These are phyloP conservation scores for Daldinia decipiens DNA, from an alignment of 495 filamentous ascomycete genomes.

Conservation along the genomic window DNA sequence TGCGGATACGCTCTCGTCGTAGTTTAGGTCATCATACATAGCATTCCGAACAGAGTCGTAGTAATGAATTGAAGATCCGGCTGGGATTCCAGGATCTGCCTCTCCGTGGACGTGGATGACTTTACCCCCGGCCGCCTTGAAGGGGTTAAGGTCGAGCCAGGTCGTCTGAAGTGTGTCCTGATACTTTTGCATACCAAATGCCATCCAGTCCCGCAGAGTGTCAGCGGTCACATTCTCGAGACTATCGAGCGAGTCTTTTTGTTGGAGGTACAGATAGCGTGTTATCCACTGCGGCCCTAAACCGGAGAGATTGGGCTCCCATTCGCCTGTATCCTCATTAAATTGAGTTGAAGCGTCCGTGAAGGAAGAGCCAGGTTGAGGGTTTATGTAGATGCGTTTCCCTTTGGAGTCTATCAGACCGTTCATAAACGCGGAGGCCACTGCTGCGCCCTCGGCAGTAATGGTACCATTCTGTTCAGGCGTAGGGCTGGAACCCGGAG, in stretches of 20 bases:
- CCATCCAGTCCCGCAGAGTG: slow-evolving; percentile 60
- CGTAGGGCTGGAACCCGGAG: slow-evolving; percentile 27
- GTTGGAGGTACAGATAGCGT: slow-evolving; percentile 47
- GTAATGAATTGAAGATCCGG: slow-evolving; percentile 60
- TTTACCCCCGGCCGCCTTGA: slow-evolving; percentile 60
- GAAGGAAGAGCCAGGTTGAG: slow-evolving; percentile 55
- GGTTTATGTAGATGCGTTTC: slow-evolving; percentile 58
- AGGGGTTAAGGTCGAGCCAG: slow-evolving; percentile 58
- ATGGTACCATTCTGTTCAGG: slow-evolving; percentile 61
- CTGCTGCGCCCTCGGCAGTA: slow-evolving; percentile 51
- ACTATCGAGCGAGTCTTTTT: slow-evolving; percentile 49
- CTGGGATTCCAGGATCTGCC: slow-evolving; percentile 59
- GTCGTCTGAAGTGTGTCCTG: slow-evolving; percentile 60
- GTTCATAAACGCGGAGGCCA: slow-evolving; percentile 54
- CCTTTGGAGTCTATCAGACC: slow-evolving; percentile 59
- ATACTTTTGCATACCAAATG: slow-evolving; percentile 50
- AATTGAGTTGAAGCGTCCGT: slow-evolving; percentile 57
- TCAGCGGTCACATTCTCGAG: slow-evolving; percentile 61
- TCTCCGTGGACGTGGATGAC: slow-evolving; percentile 64
- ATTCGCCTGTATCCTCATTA: slow-evolving; percentile 52
- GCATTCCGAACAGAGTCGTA: slow-evolving; percentile 60
- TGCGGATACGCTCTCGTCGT: slow-evolving; percentile 47
- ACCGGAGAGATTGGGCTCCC: slow-evolving; percentile 49
- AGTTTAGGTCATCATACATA: slow-evolving; percentile 59
- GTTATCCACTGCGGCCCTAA: slow-evolving; percentile 56